A percentile compares a stretch with the other conserved stretches of the same genome.
Evolutionary conservation across 129 eudicot species (phyloP).

Genomic region (Apium graveolens): DNA sequence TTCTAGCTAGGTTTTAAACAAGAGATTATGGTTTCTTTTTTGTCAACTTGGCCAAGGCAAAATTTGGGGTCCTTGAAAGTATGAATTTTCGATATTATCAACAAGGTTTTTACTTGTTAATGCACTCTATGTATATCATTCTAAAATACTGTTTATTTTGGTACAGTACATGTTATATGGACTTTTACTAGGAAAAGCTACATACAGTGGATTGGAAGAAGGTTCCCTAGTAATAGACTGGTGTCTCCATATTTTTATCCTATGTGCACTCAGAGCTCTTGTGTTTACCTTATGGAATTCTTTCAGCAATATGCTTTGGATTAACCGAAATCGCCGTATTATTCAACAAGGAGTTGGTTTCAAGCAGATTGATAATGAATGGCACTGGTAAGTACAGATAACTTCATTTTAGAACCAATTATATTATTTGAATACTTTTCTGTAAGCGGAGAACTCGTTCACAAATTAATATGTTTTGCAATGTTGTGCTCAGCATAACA

Average conservation of each 20-base stretch:
- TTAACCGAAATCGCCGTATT: conserved; percentile 59
- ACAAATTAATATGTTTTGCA: too few relatives aligned
- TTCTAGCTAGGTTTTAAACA: neutral
- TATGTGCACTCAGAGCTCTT: conserved; percentile 44
- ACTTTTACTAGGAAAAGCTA: conserved; percentile 46
- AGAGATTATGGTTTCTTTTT: conserved; percentile 27
- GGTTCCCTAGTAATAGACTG: conserved; percentile 24
- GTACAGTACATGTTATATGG: conserved; percentile 62
- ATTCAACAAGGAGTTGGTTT: conserved; percentile 55
- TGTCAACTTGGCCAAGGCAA: conserved; percentile 64
- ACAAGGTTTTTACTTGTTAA: neutral
- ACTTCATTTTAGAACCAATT: too few relatives aligned
- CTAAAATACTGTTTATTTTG: neutral
- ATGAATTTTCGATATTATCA: neutral
- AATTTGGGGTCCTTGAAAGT: conserved; percentile 56
- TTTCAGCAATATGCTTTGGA: conserved; percentile 59
- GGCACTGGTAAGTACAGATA: conserved; percentile 40
- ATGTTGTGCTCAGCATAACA: too few relatives aligned
- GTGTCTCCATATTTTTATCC: conserved; percentile 60
- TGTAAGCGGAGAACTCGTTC: too few relatives aligned
- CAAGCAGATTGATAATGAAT: conserved; percentile 74
- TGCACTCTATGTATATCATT: too few relatives aligned
- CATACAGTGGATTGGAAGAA: conserved; percentile 30
- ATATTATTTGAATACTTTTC: too few relatives aligned
- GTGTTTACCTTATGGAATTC: conserved; percentile 49